Evolutionary conservation across 2,329 filamentous ascomycete genomes (phyloP), one percentile per base, ranked within the genome.

Genomic region (Phoma herbarum): DNA sequence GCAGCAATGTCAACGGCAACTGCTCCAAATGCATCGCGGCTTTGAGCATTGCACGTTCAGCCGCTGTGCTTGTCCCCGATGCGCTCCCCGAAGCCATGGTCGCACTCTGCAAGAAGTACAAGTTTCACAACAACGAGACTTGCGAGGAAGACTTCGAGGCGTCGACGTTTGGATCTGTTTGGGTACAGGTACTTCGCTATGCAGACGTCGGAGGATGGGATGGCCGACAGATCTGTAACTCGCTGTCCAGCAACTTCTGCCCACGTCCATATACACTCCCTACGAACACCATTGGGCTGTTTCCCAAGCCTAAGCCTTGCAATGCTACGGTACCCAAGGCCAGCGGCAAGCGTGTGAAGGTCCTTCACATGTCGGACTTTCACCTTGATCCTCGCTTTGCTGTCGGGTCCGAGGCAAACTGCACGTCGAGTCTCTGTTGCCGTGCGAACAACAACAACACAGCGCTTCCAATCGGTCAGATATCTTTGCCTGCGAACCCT

Each of bases 401-500:
- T n/a, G 50, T 53, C 39, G 50, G 50, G 18, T 53, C 50, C 14
- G 50, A 53, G 20, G 50, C 50, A 14, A 53, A 53, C 23, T 53
- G 50, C n/a, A 53, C 50, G n/a, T 46, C 50, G 5, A 35, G 42
- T 16, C 20, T 53, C 5, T 53, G 50, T 22, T 53, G 50, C 26
- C 50, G 50, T 22, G 29, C 50, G 16, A 46, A 53, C n/a, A 53
- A 53, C 31, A 37, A 53, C 22, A 53, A 53, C 22, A 53, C 31
- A 16, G 50, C 41, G 2, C 50, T 46, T 23, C 22, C 41, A 3
- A 14, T 53, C 18, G 50, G 50, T n/a, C 50, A 53, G 11, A 46
- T 46, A 3, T 53, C 42, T 8, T 23, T 46, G 7, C 50, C 50
- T 2, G 50, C 50, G 6, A 53, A 18, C 4, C 50, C 50, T 0